Evolutionary conservation across 768 basidiomycete species (phyloP).

Genomic region (Suillus paluster): DNA sequence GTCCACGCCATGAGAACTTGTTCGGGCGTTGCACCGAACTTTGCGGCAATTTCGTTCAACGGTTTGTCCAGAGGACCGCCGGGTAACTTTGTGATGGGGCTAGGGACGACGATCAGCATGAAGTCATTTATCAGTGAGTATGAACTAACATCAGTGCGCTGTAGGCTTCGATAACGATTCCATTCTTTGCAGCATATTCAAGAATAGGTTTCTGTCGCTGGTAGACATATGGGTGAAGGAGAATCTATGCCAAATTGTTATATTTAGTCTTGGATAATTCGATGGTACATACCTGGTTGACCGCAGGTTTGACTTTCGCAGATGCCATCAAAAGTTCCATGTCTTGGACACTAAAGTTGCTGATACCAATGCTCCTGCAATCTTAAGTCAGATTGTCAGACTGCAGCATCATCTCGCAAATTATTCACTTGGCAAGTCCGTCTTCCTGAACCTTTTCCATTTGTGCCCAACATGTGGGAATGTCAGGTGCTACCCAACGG

Average conservation of each 20-base stretch:
- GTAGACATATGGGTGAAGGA: constrained; percentile 74
- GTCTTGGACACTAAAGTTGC: constrained; percentile 64
- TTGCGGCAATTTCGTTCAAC: constrained; percentile 51
- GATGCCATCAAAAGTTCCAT: constrained; percentile 56
- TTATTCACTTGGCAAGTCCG: constrained; percentile 56
- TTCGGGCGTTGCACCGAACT: not conserved
- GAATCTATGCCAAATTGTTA: constrained; percentile 49
- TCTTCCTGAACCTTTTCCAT: constrained; percentile 62
- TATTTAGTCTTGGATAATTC: constrained; percentile 4
- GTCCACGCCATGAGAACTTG: constrained; percentile 2
- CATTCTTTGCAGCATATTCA: constrained; percentile 57
- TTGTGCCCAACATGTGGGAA: constrained; percentile 63
- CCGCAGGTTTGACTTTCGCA: constrained; percentile 64
- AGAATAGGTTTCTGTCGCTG: constrained; percentile 55
- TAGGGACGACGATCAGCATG: not conserved
- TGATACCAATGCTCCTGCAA: constrained; percentile 70
- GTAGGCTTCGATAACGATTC: constrained; percentile 75
- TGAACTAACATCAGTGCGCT: constrained; percentile 35
- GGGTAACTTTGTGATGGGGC: constrained; percentile 54
- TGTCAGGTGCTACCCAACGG: constrained; percentile 56
- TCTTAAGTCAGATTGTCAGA: not conserved
- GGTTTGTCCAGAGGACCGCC: constrained; percentile 70
- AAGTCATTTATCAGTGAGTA: constrained; percentile 45
- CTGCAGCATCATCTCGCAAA: no score
- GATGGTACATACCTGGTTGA: constrained; percentile 57